A percentile compares a stretch with the other conserved stretches of the same genome.
phyloP scores from a whole-genome alignment of 768 basidiomycete species.

The Hydnomerulius pinastri region DNA sequence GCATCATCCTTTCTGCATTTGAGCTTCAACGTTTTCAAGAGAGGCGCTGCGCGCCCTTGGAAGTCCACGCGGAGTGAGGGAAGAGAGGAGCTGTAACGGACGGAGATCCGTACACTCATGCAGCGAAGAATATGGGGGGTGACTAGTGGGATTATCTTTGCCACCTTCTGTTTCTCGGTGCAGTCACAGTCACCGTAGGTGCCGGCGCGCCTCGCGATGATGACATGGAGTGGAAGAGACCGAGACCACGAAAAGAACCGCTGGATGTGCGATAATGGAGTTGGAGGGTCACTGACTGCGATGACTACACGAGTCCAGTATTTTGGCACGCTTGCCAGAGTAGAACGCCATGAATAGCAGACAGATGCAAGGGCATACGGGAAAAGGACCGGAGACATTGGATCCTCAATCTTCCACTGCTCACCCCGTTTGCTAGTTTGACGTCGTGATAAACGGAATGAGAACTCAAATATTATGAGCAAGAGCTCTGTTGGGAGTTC shows the following conservation, averaged over 20 bases:
- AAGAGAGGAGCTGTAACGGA: constrained; percentile 5
- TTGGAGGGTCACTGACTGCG: background rate
- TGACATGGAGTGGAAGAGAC: constrained; percentile 4
- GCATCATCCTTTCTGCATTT: constrained; percentile 5
- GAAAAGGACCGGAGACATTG: background rate
- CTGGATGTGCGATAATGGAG: background rate
- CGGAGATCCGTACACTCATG: background rate
- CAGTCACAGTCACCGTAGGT: background rate
- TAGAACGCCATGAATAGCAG: constrained; percentile 7
- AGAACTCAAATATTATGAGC: constrained; percentile 1
- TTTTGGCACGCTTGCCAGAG: constrained; percentile 2
- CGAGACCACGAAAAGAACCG: constrained; percentile 6
- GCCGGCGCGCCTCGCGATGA: constrained; percentile 1
- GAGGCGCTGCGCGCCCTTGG: background rate
- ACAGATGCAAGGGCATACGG: constrained; percentile 9
- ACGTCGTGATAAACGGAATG: background rate
- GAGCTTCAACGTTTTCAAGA: constrained; percentile 1
- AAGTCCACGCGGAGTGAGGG: constrained; percentile 2
- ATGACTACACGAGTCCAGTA: constrained; percentile 12
- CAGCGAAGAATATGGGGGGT: constrained; percentile 4
- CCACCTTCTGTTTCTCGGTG: background rate
- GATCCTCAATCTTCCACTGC: background rate
- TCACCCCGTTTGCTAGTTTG: background rate
- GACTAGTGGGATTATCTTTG: background rate
- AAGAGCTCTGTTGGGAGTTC: constrained; percentile 4